Percentiles rank a stretch among this genome's conserved stretches.
phyloP scores from a whole-genome alignment of 208 protist species.

The Phytomonas sp. region DNA sequence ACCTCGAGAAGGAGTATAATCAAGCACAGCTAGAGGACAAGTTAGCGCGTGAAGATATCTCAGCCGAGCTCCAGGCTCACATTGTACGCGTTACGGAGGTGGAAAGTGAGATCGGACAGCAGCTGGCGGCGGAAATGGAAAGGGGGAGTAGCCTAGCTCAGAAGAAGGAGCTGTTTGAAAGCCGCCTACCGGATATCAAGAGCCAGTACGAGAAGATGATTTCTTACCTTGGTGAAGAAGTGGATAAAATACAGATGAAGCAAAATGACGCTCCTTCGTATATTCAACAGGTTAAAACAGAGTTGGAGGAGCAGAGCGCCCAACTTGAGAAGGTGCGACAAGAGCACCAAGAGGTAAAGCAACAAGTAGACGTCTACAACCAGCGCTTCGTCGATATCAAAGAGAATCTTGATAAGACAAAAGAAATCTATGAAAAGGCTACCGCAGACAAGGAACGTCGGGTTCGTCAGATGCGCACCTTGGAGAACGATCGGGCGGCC shows the following conservation, averaged over 20 bases:
- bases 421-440: slow-evolving; percentile 45
- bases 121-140: slow-evolving; percentile 30
- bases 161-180: slow-evolving; percentile 28
- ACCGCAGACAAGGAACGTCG: slow-evolving; percentile 38
- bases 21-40: slow-evolving; percentile 40
- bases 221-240: slow-evolving; percentile 22
- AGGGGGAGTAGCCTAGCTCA: slow-evolving; percentile 32
- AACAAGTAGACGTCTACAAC: slow-evolving; percentile 36
- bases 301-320: slow-evolving; percentile 27
- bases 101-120: slow-evolving; percentile 21
- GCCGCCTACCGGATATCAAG: background rate
- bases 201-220: background rate
- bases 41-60: slow-evolving; percentile 30
- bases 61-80: slow-evolving; percentile 18
- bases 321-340: slow-evolving; percentile 15
- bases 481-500: slow-evolving; percentile 37
- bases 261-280: slow-evolving; percentile 21
- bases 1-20: slow-evolving; percentile 42
- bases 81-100: background rate
- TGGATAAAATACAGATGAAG: slow-evolving; percentile 31
- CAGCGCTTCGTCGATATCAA: slow-evolving; percentile 38
- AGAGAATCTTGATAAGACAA: slow-evolving; percentile 34
- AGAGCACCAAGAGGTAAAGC: slow-evolving; percentile 30
- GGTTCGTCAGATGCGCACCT: slow-evolving; percentile 28
- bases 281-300: slow-evolving; percentile 31